Evolutionary conservation across 306 rosid species (phyloP), one percentile per base, ranked within the genome.

Genomic region (Coriaria nepalensis): DNA sequence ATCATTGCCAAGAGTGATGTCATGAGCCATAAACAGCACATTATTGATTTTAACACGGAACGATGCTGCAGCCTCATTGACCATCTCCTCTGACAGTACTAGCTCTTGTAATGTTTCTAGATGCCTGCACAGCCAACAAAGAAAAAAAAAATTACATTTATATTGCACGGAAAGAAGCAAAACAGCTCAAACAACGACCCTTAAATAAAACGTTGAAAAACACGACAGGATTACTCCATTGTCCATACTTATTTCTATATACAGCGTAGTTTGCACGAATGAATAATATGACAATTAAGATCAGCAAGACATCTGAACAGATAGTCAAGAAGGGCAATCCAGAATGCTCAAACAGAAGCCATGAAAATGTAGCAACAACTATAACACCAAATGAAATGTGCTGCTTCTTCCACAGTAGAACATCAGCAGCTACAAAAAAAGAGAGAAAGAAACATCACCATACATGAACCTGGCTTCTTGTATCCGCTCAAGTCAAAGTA

Each of bases 81-180:
- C 97, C 86, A 90, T 78, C 73, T 90, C 97, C 82, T 90, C 97
- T 29, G 97, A 77, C 56, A 90, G 65, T 50, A 73, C 93, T 69
- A 90, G 73, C 70, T 79, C 92, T 5, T 87, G 94, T 64, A 84
- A 66, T 10, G 75, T 13, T 40, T 71, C 73, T 45, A 73, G 73
- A 61, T 72, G 95, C 62, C 97, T 90, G 78, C 61, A 13, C 2
- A 37, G 40, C 45, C 10, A 46, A 38, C 13, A 45, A 7, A 20
- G 29, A 56, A 56, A 56, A 44, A 34, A 56, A 13, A 35, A 2
- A 2, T 34, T 14, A 13, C 11, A 36, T 11, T 53, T 34, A 33
- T 6, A 45, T 35, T n/a, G 20, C 7, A 10, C 33, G 35, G 20
- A 37, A 35, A 35, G n/a, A 20, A 45, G 37, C 44, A 45, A 57